These are phyloP conservation scores for Colletotrichum falcatum DNA, from an alignment of 2,329 filamentous ascomycete species.

Conservation along the genomic window DNA sequence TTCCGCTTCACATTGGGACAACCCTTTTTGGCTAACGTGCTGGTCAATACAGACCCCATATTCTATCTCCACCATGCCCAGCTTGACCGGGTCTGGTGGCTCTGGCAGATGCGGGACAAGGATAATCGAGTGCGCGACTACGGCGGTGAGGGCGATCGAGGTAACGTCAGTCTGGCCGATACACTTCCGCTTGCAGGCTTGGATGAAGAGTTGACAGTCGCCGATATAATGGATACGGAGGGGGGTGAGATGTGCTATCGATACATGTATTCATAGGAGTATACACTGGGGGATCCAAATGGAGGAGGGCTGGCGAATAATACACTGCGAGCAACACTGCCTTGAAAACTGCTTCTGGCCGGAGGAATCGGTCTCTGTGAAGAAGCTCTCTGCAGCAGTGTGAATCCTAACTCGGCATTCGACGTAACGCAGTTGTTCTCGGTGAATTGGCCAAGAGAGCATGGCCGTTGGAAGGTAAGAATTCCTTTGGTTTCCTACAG, in stretches of 20 bases:
- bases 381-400: rapidly evolving
- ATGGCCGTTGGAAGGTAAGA: not conserved
- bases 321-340: not conserved
- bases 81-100: slow-evolving; percentile 45
- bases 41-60: slow-evolving; percentile 37
- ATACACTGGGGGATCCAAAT: not conserved
- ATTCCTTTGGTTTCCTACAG: not conserved
- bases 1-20: not conserved
- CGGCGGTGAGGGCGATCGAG: slow-evolving; percentile 31
- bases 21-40: not conserved
- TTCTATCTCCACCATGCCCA: slow-evolving; percentile 45
- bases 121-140: slow-evolving; percentile 32
- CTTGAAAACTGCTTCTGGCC: not conserved
- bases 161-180: slow-evolving; percentile 37
- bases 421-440: not conserved
- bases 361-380: no score
- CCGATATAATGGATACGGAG: slow-evolving; percentile 41
- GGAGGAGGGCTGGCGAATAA: not conserved
- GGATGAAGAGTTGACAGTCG: slow-evolving; percentile 34
- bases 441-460: not conserved
- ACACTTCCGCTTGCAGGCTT: slow-evolving; percentile 37
- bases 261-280: slow-evolving; percentile 37
- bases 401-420: not conserved
- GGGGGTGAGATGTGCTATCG: slow-evolving; percentile 38
- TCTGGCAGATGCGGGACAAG: slow-evolving; percentile 44